These are phyloP conservation scores for Chlorella sorokiniana DNA, from an alignment of 139 green algal genomes.

Conservation along the genomic window DNA sequence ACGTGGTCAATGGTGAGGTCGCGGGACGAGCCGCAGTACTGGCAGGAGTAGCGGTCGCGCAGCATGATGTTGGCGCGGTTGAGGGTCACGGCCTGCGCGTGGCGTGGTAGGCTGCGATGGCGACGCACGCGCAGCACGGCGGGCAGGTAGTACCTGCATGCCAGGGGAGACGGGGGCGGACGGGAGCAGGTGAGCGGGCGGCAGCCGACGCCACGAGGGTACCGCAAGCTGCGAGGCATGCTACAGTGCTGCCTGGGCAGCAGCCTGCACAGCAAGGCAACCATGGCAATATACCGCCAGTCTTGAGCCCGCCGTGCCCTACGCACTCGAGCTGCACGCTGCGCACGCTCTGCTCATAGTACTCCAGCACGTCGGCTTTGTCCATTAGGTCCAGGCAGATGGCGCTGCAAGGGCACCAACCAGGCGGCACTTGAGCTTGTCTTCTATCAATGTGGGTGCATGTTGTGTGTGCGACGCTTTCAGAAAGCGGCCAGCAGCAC, in stretches of 20 bases:
- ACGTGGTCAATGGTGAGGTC: conserved; percentile 72
- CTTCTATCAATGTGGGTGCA: background rate
- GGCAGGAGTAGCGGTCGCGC: conserved; percentile 47
- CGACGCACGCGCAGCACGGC: conserved; percentile 41
- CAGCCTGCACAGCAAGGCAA: too few species aligned
- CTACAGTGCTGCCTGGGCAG: too few species aligned
- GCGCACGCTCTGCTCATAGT: conserved; percentile 50
- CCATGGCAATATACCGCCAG: too few species aligned
- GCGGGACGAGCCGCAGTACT: conserved; percentile 57
- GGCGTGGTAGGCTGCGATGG: conserved; percentile 6
- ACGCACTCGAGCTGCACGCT: conserved; percentile 12
- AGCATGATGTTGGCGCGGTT: conserved; percentile 60
- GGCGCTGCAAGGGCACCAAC: conserved; percentile 6
- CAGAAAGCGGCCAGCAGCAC: background rate
- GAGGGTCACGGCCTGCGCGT: conserved; percentile 39
- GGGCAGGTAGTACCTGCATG: conserved; percentile 30
- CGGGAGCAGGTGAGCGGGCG: background rate
- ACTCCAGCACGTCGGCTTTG: conserved; percentile 72
- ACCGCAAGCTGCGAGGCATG: too few species aligned
- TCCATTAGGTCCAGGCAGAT: conserved; percentile 53
- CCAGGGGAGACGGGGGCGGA: background rate
- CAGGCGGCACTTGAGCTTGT: background rate
- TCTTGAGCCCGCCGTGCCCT: too few species aligned
- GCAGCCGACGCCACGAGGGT: too few species aligned
- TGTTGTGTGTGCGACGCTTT: background rate